These are phyloP conservation scores for Sclerotinia subarctica DNA, from an alignment of 2,329 filamentous ascomycete species.

Conservation along the genomic window DNA sequence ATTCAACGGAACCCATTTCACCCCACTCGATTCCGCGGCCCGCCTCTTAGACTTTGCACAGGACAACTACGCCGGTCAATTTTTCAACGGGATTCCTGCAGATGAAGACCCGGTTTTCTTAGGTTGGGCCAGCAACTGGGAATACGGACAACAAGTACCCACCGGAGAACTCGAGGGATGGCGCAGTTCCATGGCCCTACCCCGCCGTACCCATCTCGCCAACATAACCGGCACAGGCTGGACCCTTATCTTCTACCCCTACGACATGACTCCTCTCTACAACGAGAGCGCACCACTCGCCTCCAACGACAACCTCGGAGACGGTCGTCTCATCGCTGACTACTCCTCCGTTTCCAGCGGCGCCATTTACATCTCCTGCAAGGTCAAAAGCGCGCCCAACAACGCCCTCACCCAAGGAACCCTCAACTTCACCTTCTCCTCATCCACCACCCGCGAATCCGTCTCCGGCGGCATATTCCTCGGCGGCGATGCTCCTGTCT, in stretches of 20 bases:
- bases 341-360: conserved; percentile 49
- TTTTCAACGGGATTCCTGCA: conserved; percentile 48
- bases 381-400: conserved; percentile 45
- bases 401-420: conserved; percentile 33
- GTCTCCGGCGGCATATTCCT: conserved; percentile 50
- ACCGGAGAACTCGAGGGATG: conserved; percentile 52
- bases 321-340: conserved; percentile 48
- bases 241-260: conserved; percentile 50
- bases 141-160: conserved; percentile 54
- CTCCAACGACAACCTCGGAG: conserved; percentile 45
- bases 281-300: conserved; percentile 43
- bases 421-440: conserved; percentile 52
- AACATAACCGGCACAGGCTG: conserved; percentile 51
- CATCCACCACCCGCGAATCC: conserved; percentile 48
- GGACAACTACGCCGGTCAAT: conserved; percentile 57
- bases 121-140: conserved; percentile 58
- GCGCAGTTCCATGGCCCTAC: conserved; percentile 51
- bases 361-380: conserved; percentile 53
- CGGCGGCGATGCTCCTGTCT: conserved; percentile 49
- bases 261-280: conserved; percentile 48
- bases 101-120: conserved; percentile 40
- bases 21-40: conserved; percentile 43
- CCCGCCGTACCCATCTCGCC: conserved; percentile 52
- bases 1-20: conserved; percentile 64
- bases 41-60: conserved; percentile 48